Conservation (phyloP, 257 asterid genomes). For the Primulina eburnea region DNA sequence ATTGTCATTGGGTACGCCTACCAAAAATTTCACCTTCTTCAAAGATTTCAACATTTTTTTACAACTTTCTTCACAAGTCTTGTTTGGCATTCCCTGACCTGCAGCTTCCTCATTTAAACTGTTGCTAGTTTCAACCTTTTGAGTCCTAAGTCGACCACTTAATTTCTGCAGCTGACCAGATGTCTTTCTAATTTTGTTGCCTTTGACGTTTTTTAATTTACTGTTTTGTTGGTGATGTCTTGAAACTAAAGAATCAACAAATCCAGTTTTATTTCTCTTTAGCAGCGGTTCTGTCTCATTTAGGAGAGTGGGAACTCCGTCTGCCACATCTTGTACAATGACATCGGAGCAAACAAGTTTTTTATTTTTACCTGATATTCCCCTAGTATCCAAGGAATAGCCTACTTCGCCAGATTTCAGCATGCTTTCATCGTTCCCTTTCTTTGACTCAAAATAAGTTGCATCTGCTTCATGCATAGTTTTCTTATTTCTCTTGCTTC, state of each 20-base stretch:
- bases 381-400: conserved; percentile 21
- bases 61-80: background rate
- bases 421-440: conserved; percentile 20
- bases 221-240: conserved; percentile 27
- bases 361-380: conserved; percentile 28
- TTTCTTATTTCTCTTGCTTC: conserved; percentile 44
- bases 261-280: conserved; percentile 17
- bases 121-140: background rate
- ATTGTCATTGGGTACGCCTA: background rate
- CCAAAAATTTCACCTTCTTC: background rate
- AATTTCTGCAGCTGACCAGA: background rate
- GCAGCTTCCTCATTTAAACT: background rate
- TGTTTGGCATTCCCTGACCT: background rate
- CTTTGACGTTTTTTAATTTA: background rate
- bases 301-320: conserved; percentile 22
- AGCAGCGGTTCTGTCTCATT: conserved; percentile 29
- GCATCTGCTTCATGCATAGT: conserved; percentile 28
- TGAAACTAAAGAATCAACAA: conserved; percentile 31
- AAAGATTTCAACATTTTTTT: background rate
- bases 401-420: conserved; percentile 22
- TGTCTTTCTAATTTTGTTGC: background rate
- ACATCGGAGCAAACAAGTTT: conserved; percentile 24
- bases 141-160: background rate
- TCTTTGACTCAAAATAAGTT: conserved; percentile 27
- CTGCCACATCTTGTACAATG: conserved; percentile 25